Conservation (phyloP, 192 early-diverging fungal species). For the Coemansia sp. region DNA sequence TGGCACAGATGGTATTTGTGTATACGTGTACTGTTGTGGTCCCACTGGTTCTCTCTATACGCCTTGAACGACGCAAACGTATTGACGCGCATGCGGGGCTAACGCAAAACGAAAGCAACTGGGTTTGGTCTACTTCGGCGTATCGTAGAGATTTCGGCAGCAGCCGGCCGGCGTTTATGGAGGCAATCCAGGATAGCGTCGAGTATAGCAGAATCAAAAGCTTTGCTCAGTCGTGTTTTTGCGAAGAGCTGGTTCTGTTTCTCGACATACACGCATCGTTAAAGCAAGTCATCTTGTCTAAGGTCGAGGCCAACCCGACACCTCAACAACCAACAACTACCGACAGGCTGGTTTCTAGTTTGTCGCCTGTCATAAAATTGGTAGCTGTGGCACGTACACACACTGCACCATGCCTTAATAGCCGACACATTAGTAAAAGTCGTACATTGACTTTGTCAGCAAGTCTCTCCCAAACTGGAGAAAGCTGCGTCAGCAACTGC, state of each 20-base stretch:
- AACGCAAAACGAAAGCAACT: background rate
- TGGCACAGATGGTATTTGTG: conserved; percentile 14
- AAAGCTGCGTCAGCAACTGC: too few relatives aligned
- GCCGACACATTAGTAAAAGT: background rate
- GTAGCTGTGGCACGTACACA: too few relatives aligned
- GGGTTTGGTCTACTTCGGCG: conserved; percentile 14
- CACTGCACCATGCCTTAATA: background rate
- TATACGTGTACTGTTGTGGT: conserved; percentile 16
- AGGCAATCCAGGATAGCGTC: conserved; percentile 20
- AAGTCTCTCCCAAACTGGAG: too few relatives aligned
- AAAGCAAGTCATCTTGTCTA: conserved; percentile 5
- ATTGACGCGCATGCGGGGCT: background rate
- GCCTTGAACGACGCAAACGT: background rate
- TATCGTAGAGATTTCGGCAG: conserved; percentile 13
- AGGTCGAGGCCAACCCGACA: too few relatives aligned
- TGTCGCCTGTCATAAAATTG: too few relatives aligned
- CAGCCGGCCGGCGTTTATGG: conserved; percentile 21
- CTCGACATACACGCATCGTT: conserved; percentile 23
- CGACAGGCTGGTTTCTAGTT: too few relatives aligned
- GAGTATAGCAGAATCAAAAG: conserved; percentile 20
- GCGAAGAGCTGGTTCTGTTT: conserved; percentile 27
- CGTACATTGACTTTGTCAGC: too few relatives aligned
- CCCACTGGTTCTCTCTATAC: conserved; percentile 13
- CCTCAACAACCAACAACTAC: too few relatives aligned
- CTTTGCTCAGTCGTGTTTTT: conserved; percentile 29